Conservation (phyloP, 2,329 filamentous ascomycete species). For the Ascochyta viciae-villosae region DNA sequence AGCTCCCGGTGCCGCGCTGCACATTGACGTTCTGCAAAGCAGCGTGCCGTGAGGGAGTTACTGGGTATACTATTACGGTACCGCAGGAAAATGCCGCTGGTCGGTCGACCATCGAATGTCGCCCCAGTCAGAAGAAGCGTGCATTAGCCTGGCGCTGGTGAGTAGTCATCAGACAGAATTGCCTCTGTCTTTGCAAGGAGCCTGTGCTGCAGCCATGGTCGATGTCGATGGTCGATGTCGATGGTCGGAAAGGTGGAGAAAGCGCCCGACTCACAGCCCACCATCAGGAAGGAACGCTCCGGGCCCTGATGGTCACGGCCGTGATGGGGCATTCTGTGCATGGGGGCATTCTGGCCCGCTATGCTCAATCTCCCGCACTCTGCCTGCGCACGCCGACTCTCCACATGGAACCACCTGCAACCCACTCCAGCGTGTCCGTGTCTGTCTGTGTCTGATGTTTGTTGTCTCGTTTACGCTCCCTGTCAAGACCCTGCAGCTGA, state of each 20-base stretch:
- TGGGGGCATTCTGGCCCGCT: slow-evolving; percentile 6
- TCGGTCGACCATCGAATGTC: slow-evolving; percentile 3
- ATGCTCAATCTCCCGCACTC: slow-evolving; percentile 1
- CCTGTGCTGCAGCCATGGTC: too few species aligned
- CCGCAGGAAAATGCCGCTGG: slow-evolving; percentile 22
- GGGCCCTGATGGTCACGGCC: slow-evolving; percentile 3
- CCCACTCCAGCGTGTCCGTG: slow-evolving; percentile 6
- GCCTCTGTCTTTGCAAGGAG: too few species aligned
- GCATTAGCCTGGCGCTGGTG: slow-evolving; percentile 21
- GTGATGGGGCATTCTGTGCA: background rate
- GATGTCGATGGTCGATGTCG: background rate
- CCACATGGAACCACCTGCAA: slow-evolving; percentile 11
- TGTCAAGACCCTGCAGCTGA: slow-evolving; percentile 32
- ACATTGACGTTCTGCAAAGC: slow-evolving; percentile 15
- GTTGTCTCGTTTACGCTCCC: slow-evolving; percentile 16
- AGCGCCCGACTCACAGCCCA: slow-evolving; percentile 5
- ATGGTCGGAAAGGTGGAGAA: slow-evolving; percentile 6
- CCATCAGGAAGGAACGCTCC: slow-evolving; percentile 12
- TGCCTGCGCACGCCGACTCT: slow-evolving; percentile 6
- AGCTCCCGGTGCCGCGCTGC: slow-evolving; percentile 33
- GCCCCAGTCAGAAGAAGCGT: slow-evolving; percentile 9
- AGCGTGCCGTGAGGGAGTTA: slow-evolving; percentile 17
- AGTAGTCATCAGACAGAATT: slow-evolving; percentile 5
- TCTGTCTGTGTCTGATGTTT: slow-evolving; percentile 3
- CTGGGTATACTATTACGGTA: slow-evolving; percentile 5